Evolutionary conservation across 495 filamentous ascomycete genomes (phyloP), one percentile per base, ranked within the genome.

Genomic region (Immersiella caudata): DNA sequence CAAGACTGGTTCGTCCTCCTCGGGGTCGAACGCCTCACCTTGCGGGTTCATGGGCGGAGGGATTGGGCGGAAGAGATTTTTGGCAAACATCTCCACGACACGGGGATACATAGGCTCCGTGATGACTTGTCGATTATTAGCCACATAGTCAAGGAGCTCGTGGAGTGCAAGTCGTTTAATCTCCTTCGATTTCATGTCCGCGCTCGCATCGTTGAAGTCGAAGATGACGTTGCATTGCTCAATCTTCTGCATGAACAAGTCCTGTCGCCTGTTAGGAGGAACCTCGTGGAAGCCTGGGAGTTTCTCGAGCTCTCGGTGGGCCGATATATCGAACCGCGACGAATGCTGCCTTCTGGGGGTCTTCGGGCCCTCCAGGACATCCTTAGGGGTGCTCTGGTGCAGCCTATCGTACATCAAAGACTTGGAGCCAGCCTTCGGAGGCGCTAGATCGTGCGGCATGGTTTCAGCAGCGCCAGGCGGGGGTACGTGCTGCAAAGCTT

Each of bases 211-310:
- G 78, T 97, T 99, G 82, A 99, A 99, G 79, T 99, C 95, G 74
- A 99, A 99, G 71, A 99, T 99, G 79, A 99, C 96, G 75, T 99
- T 99, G 83, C 95, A 99, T 79, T 99, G 95, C 74, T 98, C 95
- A 73, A 99, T 96, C 85, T 99, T 99, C 78, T 98, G 93, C 94
- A 99, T 97, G 81, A 99, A 99, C 20, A 99, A 86, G 52, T 98
- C 95, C 81, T 99, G 94, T 61, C 95, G 90, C 40, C 93, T 88
- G 69, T 96, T 94, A 21, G 95, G 96, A 11, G 94, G 90, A 58
- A 98, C 95, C 79, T 99, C 95, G 76, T 98, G 95, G 81, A 99
- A 99, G n/a, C 95, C 94, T 0, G 94, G 93, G 14, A 98, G 83
- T 80, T 99, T 99, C 75, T 98, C 96, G 52, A 99, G 82, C 79